These are phyloP conservation scores for Vitis labrusca DNA, from an alignment of 164 flowering plant genomes.

Conservation along the genomic window DNA sequence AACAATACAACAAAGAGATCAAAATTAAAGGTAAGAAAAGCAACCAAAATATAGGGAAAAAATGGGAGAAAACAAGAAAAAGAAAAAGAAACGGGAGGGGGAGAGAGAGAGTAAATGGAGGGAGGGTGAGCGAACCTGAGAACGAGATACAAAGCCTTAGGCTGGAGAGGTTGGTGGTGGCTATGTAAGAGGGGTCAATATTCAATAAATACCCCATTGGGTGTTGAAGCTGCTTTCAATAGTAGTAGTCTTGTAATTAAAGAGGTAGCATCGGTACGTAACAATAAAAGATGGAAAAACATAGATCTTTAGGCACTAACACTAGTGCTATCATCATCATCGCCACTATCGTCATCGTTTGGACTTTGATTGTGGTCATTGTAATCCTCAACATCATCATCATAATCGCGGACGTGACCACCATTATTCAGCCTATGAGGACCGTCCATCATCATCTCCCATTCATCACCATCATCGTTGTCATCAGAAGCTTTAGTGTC, in stretches of 20 bases:
- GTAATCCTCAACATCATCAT: constrained; percentile 5
- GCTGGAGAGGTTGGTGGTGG: neutral
- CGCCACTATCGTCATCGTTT: constrained; percentile 13
- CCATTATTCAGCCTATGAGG: neutral
- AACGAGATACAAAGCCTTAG: neutral
- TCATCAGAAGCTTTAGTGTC: neutral
- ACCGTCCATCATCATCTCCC: neutral
- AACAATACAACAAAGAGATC: too few species aligned
- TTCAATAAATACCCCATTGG: constrained; percentile 19
- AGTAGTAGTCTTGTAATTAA: neutral
- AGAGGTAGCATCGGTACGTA: too few species aligned
- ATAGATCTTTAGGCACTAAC: neutral
- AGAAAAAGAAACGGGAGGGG: neutral
- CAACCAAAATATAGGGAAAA: too few species aligned
- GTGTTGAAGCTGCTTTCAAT: neutral
- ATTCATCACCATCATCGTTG: constrained; percentile 1
- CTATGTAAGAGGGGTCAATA: constrained; percentile 9
- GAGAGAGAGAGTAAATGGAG: neutral
- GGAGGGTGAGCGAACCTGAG: neutral
- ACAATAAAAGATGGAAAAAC: neutral
- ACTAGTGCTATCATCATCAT: constrained; percentile 4
- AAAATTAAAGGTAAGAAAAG: too few species aligned
- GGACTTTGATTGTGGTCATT: neutral
- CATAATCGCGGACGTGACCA: neutral
- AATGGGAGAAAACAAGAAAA: too few species aligned